Base-by-base conservation (phyloP, 2,329 filamentous ascomycete genomes). In the Talaromyces albobiverticillius region DNA sequence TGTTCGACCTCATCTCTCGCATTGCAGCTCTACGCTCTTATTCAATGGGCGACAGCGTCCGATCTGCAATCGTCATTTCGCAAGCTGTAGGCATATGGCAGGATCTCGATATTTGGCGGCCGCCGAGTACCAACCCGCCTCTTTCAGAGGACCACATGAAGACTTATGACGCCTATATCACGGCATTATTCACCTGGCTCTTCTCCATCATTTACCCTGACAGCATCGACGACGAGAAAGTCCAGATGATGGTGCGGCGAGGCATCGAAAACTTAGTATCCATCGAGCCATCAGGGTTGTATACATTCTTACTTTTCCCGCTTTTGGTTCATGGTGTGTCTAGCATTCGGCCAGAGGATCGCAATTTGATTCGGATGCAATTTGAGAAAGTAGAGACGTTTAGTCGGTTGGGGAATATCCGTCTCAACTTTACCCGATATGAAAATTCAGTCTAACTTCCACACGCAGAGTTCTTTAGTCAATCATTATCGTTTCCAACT, bases 401-500 rank as follows among this genome's bases (percentile, higher is more conserved):
- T 7, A 36, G 32, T n/a, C n/a, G 32, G 32, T 18, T 36, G 16
- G 32, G 32, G 3, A 36, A 36, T 36, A 43, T 57, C 45, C 38
- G 53, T 26, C 54, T 63, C 59, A n/a, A n/a, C n/a, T n/a, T n/a
- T n/a, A n/a, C 3, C 6, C 5, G 32, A 13, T 16, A 29, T 29
- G 25, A 29, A 29, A 5, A 5, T 5, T 29, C 25, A n/a, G 25
- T 29, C 25, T 18, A 36, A 13, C n/a, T 16, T 14, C n/a, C 32
- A 16, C n/a, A 16, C 31, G 13, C 32, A 36, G 32, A 2, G 83
- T 88, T 0, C 68, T 88, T 3, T 85, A 88, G 60, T 84, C 82
- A 64, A 84, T 88, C 67, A 82, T 85, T 59, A 88, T 85, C 0
- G 77, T 88, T 2, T 82, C 82, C 22, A 88, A 88, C 69, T 88